Evolutionary conservation across 2,329 filamentous ascomycete species (phyloP), one percentile per base, ranked within the genome.

Genomic region (Sporothrix pallida): DNA sequence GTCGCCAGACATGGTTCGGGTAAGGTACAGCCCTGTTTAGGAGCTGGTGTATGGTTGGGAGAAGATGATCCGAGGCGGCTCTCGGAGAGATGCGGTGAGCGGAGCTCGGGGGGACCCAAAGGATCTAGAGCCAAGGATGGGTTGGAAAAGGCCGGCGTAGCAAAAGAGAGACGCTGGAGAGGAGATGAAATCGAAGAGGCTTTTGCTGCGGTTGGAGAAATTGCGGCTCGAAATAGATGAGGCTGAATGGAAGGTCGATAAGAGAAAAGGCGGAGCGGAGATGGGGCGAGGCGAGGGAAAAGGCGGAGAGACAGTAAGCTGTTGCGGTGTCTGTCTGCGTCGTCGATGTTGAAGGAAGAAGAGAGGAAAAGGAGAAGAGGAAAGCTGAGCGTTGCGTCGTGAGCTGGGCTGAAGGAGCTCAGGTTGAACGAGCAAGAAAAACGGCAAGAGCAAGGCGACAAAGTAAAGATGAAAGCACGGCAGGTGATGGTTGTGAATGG

Each of bases 1-100:
- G 44, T 62, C 70, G 70, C 70, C 44, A 26, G 70, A 71, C 70
- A 72, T 72, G 56, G 17, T 48, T 72, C 26, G 44, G 52, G 44
- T 42, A 71, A 60, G 26, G 13, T 37, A 37, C 31, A 37, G 31
- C n/a, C 42, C 31, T 15, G n/a, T 20, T 2, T 3, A 60, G 20
- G 54, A 54, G 37, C 23, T 54, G 69, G 54, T n/a, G 42, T 10
- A 46, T 7, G 31, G 37, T 13, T 17, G 26, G 9, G 42, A 8
- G 60, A 23, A 46, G 17, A 65, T 13, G 17, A 20, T 20, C 8
- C 37, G 37, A 65, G 58, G 42, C 10, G 42, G 42, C 15, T 48
- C 17, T 37, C 17, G 37, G 60, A 63, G n/a, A 23, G 44, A 26
- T 31, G 44, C 63, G 42, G 63, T 50, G 44, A 67, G 44, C 13